Base-by-base conservation (phyloP, 164 flowering plant species). In the Warburgia ugandensis region DNA sequence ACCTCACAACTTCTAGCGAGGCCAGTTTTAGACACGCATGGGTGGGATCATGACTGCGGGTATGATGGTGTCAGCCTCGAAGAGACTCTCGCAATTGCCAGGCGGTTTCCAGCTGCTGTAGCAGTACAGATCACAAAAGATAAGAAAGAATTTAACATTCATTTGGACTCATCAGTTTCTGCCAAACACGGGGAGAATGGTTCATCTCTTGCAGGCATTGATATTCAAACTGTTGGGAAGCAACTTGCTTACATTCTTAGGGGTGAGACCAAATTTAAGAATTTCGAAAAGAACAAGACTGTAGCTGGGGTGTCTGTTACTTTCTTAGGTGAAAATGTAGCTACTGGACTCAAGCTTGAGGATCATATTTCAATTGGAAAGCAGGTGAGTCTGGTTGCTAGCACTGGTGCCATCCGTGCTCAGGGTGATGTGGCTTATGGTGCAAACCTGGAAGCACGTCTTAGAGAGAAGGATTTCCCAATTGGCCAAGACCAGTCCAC, bases 1-100 rank as follows among this genome's bases (percentile, higher is more conserved):
- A 75, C 86, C 14, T 88, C 95, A n/a, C 94, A 82, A 60, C 74
- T 85, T 47, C 55, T 92, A 54, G 84, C 79, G 5, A 68, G 98
- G 68, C 98, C 98, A 6, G 96, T 92, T 47, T 53, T 88, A 56
- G 96, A 92, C 67, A 70, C 78, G 26, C 94, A 85, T 64, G 92
- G 94, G 5, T 92, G 98, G 98, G 98, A 92, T 61, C 98, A 88
- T 58, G 98, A 92, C 49, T 81, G 84, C 60, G 98, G 98, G 20
- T 85, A 88, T 55, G 95, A 88, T 59, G 96, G 96, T 31, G 94
- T 92, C 55, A 85, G 79, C 65, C 62, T 92, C 13, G 96, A 88
- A 65, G 75, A 79, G 55, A 80, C 48, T 58, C 71, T 81, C 5
- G 95, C 84, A 26, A 67, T 88, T 32, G 74, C 71, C 0, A 64